These are phyloP conservation scores for Eucalyptus paniculata DNA, from an alignment of 345 rosid species.

Conservation along the genomic window DNA sequence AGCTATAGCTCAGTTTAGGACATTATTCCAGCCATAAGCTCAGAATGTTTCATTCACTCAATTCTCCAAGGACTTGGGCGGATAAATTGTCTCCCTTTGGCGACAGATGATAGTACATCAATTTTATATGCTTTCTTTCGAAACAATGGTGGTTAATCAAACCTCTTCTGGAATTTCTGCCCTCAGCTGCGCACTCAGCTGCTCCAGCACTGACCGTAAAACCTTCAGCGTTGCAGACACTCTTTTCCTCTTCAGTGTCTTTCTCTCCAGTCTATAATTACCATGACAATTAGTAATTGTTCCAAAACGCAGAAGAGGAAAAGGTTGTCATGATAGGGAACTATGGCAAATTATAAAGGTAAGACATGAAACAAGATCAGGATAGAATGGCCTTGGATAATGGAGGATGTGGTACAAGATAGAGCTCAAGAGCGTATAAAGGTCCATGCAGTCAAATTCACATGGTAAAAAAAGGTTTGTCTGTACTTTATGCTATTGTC, in stretches of 20 bases:
- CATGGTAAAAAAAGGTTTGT: neutral
- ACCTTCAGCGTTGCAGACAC: conserved; percentile 82
- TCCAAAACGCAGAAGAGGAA: neutral
- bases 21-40: neutral
- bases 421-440: neutral
- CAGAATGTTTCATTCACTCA: neutral
- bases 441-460: neutral
- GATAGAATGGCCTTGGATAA: neutral
- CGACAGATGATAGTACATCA: neutral
- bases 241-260: conserved; percentile 72
- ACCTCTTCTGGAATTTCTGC: conserved; percentile 92
- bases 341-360: neutral
- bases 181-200: conserved; percentile 58
- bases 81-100: neutral
- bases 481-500: neutral
- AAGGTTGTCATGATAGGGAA: neutral
- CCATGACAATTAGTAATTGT: neutral
- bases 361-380: neutral
- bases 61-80: neutral
- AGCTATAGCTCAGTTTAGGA: neutral
- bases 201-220: conserved; percentile 72
- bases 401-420: neutral
- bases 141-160: neutral
- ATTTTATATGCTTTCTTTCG: neutral
- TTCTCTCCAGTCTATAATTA: conserved; percentile 69